Evolutionary conservation across 73 alveolate genomes (phyloP).

Genomic region (Paramecium bursaria): DNA sequence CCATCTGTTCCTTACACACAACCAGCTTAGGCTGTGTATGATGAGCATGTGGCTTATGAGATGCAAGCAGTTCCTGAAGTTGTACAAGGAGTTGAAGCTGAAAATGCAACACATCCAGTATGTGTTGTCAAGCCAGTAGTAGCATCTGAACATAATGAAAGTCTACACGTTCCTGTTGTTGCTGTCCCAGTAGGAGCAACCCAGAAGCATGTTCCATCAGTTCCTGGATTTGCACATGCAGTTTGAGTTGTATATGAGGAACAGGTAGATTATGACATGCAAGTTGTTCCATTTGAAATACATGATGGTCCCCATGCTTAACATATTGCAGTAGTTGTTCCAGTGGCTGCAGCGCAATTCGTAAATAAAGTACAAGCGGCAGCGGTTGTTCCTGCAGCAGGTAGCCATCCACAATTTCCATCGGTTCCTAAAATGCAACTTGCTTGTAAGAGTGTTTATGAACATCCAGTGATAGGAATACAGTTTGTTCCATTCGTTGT

Average conservation of each 20-base stretch:
- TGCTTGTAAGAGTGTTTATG: neutral
- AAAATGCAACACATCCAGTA: constrained; percentile 37
- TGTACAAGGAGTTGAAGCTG: neutral
- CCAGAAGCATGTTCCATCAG: constrained; percentile 37
- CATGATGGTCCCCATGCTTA: neutral
- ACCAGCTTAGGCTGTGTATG: constrained; percentile 51
- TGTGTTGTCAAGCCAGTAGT: neutral
- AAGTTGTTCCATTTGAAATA: constrained; percentile 26
- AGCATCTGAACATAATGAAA: constrained; percentile 46
- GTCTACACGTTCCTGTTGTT: constrained; percentile 4
- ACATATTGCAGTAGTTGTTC: neutral
- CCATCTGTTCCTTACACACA: constrained; percentile 2
- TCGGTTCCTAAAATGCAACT: constrained; percentile 30
- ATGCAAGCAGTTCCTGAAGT: constrained; percentile 38
- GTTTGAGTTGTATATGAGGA: constrained; percentile 20
- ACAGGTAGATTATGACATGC: neutral
- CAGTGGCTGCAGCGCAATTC: neutral
- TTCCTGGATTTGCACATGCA: constrained; percentile 34
- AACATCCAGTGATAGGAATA: constrained; percentile 21
- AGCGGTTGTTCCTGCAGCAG: constrained; percentile 18
- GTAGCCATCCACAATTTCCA: constrained; percentile 53
- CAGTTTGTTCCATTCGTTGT: constrained; percentile 33
- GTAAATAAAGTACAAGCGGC: constrained; percentile 25
- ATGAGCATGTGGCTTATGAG: constrained; percentile 2
- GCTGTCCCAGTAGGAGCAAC: neutral